Conservation (phyloP, 2,329 filamentous ascomycete genomes). For the Diaporthe ampelina region DNA sequence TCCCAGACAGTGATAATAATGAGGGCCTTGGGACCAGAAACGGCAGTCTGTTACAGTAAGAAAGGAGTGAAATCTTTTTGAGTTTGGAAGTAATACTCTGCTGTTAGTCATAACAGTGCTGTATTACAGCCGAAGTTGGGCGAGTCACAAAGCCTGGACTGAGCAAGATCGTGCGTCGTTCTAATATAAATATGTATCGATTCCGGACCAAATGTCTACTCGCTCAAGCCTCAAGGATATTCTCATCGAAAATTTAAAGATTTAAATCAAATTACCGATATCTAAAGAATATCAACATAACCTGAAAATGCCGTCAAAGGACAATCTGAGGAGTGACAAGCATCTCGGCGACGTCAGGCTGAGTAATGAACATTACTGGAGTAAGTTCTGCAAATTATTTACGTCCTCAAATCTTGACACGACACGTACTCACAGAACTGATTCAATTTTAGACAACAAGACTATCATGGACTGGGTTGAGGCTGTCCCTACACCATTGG, state of each 20-base stretch:
- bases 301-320: background rate
- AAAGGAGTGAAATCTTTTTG: background rate
- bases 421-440: background rate
- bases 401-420: background rate
- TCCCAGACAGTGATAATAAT: background rate
- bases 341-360: background rate
- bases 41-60: background rate
- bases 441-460: background rate
- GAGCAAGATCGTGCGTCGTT: background rate
- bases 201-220: background rate
- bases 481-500: background rate
- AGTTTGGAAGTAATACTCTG: background rate
- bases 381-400: background rate
- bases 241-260: background rate
- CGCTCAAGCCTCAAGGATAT: too few species aligned
- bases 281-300: background rate
- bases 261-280: background rate
- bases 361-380: background rate
- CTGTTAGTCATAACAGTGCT: background rate
- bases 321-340: background rate
- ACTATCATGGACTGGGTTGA: slow-evolving; percentile 8
- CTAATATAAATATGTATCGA: background rate
- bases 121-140: background rate
- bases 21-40: background rate
- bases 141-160: background rate